Evolutionary conservation across 2,329 filamentous ascomycete species (phyloP).

Genomic region (Arthrocladium fulminans): DNA sequence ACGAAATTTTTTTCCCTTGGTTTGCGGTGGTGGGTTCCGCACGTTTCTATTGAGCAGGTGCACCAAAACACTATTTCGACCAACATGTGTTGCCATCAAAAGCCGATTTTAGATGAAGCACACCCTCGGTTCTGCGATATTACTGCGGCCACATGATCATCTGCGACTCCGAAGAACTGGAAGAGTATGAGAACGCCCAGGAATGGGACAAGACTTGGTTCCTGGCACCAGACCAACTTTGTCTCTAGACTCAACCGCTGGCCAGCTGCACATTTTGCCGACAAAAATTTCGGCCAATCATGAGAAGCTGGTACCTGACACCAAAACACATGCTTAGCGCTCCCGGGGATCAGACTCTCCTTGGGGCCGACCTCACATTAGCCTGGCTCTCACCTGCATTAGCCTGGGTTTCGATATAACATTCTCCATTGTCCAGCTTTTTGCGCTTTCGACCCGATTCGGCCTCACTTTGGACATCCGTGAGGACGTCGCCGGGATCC

Average conservation of each 20-base stretch:
- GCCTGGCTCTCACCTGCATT: conserved; percentile 16
- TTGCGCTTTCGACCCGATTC: conserved; percentile 22
- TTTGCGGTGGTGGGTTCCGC: not conserved
- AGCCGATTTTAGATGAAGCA: not conserved
- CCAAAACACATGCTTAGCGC: not conserved
- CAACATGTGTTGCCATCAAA: not conserved
- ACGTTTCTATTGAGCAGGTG: too few relatives aligned
- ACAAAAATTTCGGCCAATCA: conserved; percentile 16
- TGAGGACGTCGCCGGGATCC: conserved; percentile 4
- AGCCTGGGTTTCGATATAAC: conserved; percentile 10
- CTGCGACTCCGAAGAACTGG: not conserved
- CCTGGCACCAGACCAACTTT: conserved; percentile 19
- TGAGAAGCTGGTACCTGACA: conserved; percentile 16
- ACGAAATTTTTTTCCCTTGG: not conserved
- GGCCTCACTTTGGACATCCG: conserved; percentile 10
- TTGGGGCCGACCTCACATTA: not conserved
- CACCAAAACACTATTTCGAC: not conserved
- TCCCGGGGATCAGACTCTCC: not conserved
- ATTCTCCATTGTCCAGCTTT: conserved; percentile 5
- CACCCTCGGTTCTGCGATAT: not conserved
- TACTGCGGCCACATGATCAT: not conserved
- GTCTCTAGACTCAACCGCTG: conserved; percentile 14
- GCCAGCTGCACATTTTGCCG: conserved; percentile 14
- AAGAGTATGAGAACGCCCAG: conserved; percentile 6
- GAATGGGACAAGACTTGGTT: conserved; percentile 12